Percentiles rank a stretch among this genome's conserved stretches.
These are phyloP conservation scores for Pseudogymnoascus sp. DNA, from an alignment of 2,329 filamentous ascomycete genomes.

Conservation along the genomic window DNA sequence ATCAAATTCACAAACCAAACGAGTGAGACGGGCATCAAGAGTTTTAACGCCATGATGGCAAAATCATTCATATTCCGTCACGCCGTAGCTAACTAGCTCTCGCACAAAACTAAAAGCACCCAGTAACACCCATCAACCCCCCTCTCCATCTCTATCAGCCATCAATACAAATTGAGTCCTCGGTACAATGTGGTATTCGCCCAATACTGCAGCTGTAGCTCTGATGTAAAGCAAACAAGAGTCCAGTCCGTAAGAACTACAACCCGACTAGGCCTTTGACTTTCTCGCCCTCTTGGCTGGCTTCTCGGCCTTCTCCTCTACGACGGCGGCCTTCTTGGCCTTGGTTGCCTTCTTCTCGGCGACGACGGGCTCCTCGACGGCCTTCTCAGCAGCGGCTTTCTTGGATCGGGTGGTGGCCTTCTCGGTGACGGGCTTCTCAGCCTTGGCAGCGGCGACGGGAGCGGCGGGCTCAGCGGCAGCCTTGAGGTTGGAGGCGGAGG, in stretches of 20 bases:
- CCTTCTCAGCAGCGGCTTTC: conserved; percentile 15
- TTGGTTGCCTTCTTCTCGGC: conserved; percentile 27
- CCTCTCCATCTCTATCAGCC: background rate
- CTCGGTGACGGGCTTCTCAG: conserved; percentile 32
- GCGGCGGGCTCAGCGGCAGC: background rate
- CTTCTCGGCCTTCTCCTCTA: conserved; percentile 24
- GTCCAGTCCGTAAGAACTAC: background rate
- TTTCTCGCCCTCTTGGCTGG: conserved; percentile 33
- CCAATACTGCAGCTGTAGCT: background rate
- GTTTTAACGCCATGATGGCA: background rate
- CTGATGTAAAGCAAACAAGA: background rate
- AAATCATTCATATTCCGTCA: conserved; percentile 7
- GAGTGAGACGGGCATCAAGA: background rate
- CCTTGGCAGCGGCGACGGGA: conserved; percentile 20
- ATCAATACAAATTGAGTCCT: background rate
- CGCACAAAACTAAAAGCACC: background rate
- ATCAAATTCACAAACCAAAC: background rate
- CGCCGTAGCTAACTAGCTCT: conserved; percentile 1
- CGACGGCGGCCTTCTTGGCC: conserved; percentile 11
- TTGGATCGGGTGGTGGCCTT: conserved; percentile 18
- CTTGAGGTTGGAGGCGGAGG: conserved; percentile 11
- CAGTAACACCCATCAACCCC: conserved; percentile 2
- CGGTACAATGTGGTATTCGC: background rate
- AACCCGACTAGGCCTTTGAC: conserved; percentile 13
- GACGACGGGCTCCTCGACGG: conserved; percentile 29